Evolutionary conservation across 257 asterid species (phyloP), one percentile per base, ranked within the genome.

Genomic region (Forsythia suspensa): DNA sequence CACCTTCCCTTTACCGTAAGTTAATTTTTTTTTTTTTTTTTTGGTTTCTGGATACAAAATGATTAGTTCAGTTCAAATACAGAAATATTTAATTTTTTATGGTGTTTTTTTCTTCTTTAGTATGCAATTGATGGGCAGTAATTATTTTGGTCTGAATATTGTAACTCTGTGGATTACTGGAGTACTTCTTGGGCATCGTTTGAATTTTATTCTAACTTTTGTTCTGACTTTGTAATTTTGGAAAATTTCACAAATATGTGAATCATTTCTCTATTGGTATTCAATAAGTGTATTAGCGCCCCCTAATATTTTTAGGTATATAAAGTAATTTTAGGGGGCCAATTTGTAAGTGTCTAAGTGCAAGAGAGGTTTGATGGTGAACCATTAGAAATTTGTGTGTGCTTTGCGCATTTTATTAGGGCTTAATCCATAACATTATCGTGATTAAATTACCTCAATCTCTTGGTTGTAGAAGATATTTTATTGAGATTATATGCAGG

Each of bases 1-100:
- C 83, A 82, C 97, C 37, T 91, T 95, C 79, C 87, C 99, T 70
- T 69, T 95, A 77, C 99, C 97, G 98, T 93, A 79, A 57, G 89
- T 78, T 93, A 79, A 57, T 88, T 78, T 48, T 29, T 20, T 44
- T 2, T 2, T 2, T 38, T 36, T n/a, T 16, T 2, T 52, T 2
- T 43, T 1, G 1, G 6, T 46, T 5, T 1, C 3, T 6, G 11
- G 38, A 46, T 6, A 3, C 11, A 10, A 9, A 12, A 3, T 12
- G 12, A 13, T 38, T 38, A 44, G 37, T 24, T 7, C 20, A 13
- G 24, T 21, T 76, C 21, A 48, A 46, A 5, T 59, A 59, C 13
- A 20, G 0, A 20, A 59, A 59, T 20, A 2, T 18, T 5, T 1
- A n/a, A 38, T 66, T 46, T 16, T 46, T 12, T 18, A 46, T 46